Conservation (phyloP, 108 stramenopile genomes). For the Fistulifera pelliculosa region DNA sequence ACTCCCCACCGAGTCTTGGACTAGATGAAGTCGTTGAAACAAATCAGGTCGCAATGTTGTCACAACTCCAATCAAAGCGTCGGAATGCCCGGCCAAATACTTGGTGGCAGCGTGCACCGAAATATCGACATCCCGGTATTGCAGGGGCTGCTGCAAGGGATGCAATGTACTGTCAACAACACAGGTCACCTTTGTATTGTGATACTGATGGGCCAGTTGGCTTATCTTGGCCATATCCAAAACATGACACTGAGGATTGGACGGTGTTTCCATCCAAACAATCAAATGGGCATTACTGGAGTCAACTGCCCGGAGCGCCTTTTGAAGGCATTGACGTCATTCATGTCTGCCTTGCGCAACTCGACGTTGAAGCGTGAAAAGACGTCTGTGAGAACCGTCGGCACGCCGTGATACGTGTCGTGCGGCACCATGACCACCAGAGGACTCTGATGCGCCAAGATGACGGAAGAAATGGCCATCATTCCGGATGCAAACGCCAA, state of each 20-base stretch:
- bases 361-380: slow-evolving; percentile 46
- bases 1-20: slow-evolving; percentile 56
- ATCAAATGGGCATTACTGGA: slow-evolving; percentile 22
- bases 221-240: slow-evolving; percentile 58
- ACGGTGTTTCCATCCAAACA: slow-evolving; percentile 90
- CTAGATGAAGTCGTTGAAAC: slow-evolving; percentile 12
- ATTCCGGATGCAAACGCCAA: slow-evolving; percentile 86
- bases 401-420: slow-evolving; percentile 82
- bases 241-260: slow-evolving; percentile 76
- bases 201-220: slow-evolving; percentile 10
- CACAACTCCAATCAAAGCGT: slow-evolving; percentile 66
- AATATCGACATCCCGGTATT: slow-evolving; percentile 60
- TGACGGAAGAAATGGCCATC: slow-evolving; percentile 67
- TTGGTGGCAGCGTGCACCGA: slow-evolving; percentile 83
- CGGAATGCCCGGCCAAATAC: slow-evolving; percentile 86
- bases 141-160: slow-evolving; percentile 66
- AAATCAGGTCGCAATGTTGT: slow-evolving; percentile 28
- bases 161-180: slow-evolving; percentile 85
- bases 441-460: slow-evolving; percentile 56
- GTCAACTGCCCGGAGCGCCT: not conserved
- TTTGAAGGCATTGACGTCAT: slow-evolving; percentile 7
- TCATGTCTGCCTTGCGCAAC: slow-evolving; percentile 45
- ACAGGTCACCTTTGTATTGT: slow-evolving; percentile 24
- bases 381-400: slow-evolving; percentile 41
- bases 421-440: slow-evolving; percentile 52